Base-by-base conservation (phyloP, 768 basidiomycete genomes). In the Hygrocybe coccinea region DNA sequence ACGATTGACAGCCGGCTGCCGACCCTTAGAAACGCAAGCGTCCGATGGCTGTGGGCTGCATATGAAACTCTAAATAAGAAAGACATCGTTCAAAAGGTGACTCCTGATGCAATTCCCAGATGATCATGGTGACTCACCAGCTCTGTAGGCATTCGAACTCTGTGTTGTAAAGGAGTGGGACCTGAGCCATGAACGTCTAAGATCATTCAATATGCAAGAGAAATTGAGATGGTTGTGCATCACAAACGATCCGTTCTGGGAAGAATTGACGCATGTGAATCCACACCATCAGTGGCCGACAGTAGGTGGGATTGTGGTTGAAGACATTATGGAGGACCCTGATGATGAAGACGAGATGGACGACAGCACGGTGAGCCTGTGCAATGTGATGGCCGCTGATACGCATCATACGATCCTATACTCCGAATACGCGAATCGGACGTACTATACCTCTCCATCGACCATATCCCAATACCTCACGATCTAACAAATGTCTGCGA, bases 131-230 rank as follows among this genome's bases (percentile, higher is more conserved):
- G 29, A 29, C 29, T 29, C 29, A 29, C 29, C 8, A 8, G 29
- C 29, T 29, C 29, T 29, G 29, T 29, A 29, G 29, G 29, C 29
- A 29, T 29, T 29, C 29, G 29, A 29, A 29, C 29, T 29, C 29
- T 29, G 29, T 29, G 29, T 29, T 29, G 29, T 29, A 29, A 29
- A 29, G 29, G 29, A 29, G 29, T 29, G 29, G 19, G 49, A 12
- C n/a, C 19, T 37, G 39, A 39, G 34, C 15, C 22, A 52, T 39
- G 37, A 33, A 36, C 15, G n/a, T 10, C 22, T 52, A n/a, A 52
- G 39, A 25, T 50, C 49, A 34, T 50, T 50, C 22, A 24, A 50
- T 10, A 52, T 52, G 51, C 51, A 52, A 29, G 51, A 52, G n/a
- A n/a, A 19, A 39, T 19, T 52, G 17, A 14, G 51, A 17, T 17